A percentile compares a stretch with the other conserved stretches of the same genome.
Conservation (phyloP, 2,329 filamentous ascomycete genomes). For the Stemphylium beticola region DNA sequence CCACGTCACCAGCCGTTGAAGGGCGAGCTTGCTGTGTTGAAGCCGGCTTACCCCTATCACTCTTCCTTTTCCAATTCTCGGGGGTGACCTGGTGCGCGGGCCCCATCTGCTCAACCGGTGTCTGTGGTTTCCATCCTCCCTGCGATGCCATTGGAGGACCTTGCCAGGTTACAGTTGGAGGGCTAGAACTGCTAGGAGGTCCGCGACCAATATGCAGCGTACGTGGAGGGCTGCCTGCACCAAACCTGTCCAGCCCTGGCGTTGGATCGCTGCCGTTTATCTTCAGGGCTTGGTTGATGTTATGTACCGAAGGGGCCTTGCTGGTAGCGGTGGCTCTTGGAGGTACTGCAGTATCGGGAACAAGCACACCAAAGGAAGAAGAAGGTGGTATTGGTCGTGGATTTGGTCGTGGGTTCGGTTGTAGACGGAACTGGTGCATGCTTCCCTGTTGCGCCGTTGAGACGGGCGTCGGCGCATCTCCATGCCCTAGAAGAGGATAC, state of each 20-base stretch:
- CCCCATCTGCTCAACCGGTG: not conserved
- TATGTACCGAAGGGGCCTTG: constrained; percentile 24
- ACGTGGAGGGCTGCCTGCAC: constrained; percentile 9
- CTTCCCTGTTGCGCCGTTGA: not conserved
- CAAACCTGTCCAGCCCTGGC: constrained; percentile 1
- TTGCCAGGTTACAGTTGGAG: not conserved
- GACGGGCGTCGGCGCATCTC: not conserved
- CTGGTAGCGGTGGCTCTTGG: constrained; percentile 9
- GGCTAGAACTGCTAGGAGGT: not conserved
- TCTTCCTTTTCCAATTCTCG: not conserved
- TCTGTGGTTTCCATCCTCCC: not conserved
- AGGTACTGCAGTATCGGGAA: not conserved
- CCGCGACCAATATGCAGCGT: constrained; percentile 17
- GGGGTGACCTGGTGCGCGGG: not conserved
- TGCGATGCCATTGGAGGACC: not conserved
- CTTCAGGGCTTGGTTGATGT: constrained; percentile 30
- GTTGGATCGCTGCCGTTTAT: constrained; percentile 7
- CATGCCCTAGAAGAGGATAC: not conserved
- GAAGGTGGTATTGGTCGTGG: not conserved
- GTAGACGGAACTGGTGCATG: not conserved
- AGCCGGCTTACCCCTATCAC: not conserved
- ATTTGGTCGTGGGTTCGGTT: not conserved
- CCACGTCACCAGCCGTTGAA: not conserved
- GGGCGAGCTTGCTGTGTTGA: not conserved
- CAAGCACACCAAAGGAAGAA: not conserved